A percentile compares a stretch with the other conserved stretches of the same genome.
Conservation (phyloP, 768 basidiomycete species). For the Sutorius australiensis region DNA sequence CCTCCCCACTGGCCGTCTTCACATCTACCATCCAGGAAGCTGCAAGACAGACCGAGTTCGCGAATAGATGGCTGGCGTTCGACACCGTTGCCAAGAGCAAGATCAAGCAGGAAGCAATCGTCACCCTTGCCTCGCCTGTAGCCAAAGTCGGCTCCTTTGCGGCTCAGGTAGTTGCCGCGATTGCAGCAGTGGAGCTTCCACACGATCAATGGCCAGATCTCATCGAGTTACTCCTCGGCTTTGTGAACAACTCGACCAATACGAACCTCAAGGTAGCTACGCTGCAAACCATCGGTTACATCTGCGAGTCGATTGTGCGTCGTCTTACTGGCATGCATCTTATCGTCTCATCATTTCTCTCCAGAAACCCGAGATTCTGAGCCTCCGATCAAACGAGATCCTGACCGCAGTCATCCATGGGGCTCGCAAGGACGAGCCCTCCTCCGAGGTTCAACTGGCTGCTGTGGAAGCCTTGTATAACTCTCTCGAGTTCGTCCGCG, state of each 20-base stretch:
- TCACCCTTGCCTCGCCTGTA: slow-evolving; percentile 71
- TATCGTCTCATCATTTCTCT: slow-evolving; percentile 5
- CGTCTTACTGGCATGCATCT: slow-evolving; percentile 1
- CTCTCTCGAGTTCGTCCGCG: slow-evolving; percentile 94
- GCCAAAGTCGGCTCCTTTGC: slow-evolving; percentile 80
- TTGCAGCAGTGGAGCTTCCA: slow-evolving; percentile 91
- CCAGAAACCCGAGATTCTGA: slow-evolving; percentile 91
- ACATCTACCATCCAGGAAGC: slow-evolving; percentile 51
- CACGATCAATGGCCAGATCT: slow-evolving; percentile 85
- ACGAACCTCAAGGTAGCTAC: slow-evolving; percentile 80
- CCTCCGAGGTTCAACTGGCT: slow-evolving; percentile 85
- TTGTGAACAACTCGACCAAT: slow-evolving; percentile 73
- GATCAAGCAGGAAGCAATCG: slow-evolving; percentile 85
- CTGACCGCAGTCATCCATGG: slow-evolving; percentile 98
- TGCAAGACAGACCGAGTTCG: slow-evolving; percentile 69
- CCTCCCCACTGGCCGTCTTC: slow-evolving; percentile 12
- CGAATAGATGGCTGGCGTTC: slow-evolving; percentile 80
- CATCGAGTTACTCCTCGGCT: slow-evolving; percentile 82
- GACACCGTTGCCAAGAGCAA: slow-evolving; percentile 62
- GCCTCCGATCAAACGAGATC: slow-evolving; percentile 91
- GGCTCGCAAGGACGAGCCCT: slow-evolving; percentile 92
- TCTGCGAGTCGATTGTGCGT: slow-evolving; percentile 95
- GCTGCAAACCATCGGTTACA: slow-evolving; percentile 92
- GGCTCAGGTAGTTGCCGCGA: slow-evolving; percentile 90
- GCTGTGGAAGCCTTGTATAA: slow-evolving; percentile 92